A percentile compares a stretch with the other conserved stretches of the same genome.
Conservation (phyloP, 2,329 filamentous ascomycete genomes). For the Capronia coronata region DNA sequence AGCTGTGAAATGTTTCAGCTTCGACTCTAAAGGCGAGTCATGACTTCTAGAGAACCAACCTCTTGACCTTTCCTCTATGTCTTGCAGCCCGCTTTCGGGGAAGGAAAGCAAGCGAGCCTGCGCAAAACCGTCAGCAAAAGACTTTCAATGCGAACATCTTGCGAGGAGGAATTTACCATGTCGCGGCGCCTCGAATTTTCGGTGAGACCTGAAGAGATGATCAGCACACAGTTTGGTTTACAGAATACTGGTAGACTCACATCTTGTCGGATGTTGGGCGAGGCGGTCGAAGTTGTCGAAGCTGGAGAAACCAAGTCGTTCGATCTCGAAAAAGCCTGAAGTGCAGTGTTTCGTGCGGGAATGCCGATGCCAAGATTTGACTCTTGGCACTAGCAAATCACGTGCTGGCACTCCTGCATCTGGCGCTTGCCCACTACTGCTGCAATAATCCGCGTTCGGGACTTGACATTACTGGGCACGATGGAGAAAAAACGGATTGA, state of each 20-base stretch:
- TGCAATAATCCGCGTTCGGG: no score
- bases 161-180: constrained; percentile 60
- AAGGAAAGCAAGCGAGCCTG: constrained; percentile 71
- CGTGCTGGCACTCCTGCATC: background rate
- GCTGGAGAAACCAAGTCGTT: background rate
- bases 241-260: constrained; percentile 2
- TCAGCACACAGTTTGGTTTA: constrained; percentile 2
- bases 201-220: constrained; percentile 45
- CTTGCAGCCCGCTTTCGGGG: constrained; percentile 87
- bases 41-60: constrained; percentile 51
- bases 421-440: background rate
- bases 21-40: constrained; percentile 28
- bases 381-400: background rate
- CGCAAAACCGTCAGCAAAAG: constrained; percentile 30
- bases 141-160: constrained; percentile 8
- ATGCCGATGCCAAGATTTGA: constrained; percentile 1
- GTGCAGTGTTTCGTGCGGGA: background rate
- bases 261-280: constrained; percentile 14
- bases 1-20: constrained; percentile 51
- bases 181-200: constrained; percentile 79
- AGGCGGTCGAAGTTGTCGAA: constrained; percentile 12
- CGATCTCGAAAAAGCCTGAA: constrained; percentile 1
- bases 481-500: no score
- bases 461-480: no score
- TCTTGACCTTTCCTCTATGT: constrained; percentile 97